Base-by-base conservation (phyloP, 129 eudicot species). In the Rutidosis leptorrhynchoides region DNA sequence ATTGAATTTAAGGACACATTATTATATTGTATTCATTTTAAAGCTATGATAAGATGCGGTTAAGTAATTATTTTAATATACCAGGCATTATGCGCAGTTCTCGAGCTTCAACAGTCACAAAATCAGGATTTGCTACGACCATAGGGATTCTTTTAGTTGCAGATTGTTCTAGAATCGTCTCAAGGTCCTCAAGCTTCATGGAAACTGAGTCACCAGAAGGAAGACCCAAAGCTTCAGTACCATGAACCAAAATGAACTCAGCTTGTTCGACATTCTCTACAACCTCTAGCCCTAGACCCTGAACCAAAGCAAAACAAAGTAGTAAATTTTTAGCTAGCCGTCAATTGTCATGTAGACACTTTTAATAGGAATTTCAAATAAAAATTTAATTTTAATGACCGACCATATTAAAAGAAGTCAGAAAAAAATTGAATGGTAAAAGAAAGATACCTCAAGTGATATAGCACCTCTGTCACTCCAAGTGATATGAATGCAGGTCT, bases 91-190 rank as follows among this genome's bases (percentile, higher is more conserved):
- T 87, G n/a, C 96, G 84, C 24, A 89, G 78, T 73, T 80, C 86
- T 78, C 99, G 79, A 62, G 90, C 99, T 68, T 93, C 99, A 33
- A 93, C 99, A 19, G 96, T 93, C 1, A 89, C 95, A 81, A 82
- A 93, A 72, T 93, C 99, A 2, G 99, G 99, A 86, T 93, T 93
- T 59, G 96, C 99, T 25, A 93, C 96, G 17, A 93, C 99, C 99
- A 89, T 89, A 30, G 96, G 96, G 29, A 93, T 84, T 63, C 72
- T 71, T 77, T 87, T 88, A 55, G 74, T 74, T 45, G 84, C 96
- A 76, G 92, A 88, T 63, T 84, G 78, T 53, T 82, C 95, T 71
- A 93, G 65, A 72, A 93, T 69, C 75, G 76, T 83, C 67, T 93
- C 90, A 67, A 93, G 96, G 58, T 85, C 96, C 64, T 80, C 89